Base-by-base conservation (phyloP, 768 basidiomycete species). In the Amanita inopinata region DNA sequence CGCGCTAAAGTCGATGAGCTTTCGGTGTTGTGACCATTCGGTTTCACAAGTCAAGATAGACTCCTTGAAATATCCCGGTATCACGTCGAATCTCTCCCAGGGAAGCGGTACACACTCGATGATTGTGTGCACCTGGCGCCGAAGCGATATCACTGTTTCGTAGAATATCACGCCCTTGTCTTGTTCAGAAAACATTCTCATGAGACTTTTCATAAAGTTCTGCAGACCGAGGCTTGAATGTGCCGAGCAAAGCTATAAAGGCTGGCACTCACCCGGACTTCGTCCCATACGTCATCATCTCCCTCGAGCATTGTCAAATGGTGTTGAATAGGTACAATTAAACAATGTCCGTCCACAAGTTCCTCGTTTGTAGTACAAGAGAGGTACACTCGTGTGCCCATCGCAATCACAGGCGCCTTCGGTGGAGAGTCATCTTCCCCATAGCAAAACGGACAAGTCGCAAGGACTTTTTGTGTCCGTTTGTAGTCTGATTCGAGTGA, bases 21-120 rank as follows among this genome's bases (percentile, higher is more conserved):
- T 97, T 59, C 89, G 92, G 65, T 99, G 93, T 54, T 96, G 91
- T 4, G 93, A 92, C 96, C 96, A 99, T 64, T 98, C 96, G 4
- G 83, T 73, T 58, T 97, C 96, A 2, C 91, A 93, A 31, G 83
- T 73, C 12, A 93, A 62, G 49, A 99, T 94, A 0, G 90, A 91
- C 78, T 98, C 94, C 85, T 83, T 84, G 74, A 98, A 98, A 59
- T 93, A 99, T 2, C 81, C 89, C 0, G 93, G 94, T 5, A 92
- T 74, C 39, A 82, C 68, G 48, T 94, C 89, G 50, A 80, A 97
- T 18, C 83, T 70, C 18, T 80, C 83, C 79, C 88, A 92, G 4
- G 93, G 83, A 3, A 98, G 69, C 0, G 96, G 96, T 3, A 98
- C 76, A 49, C 87, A 90, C 61, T 99, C 96, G 51, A 99, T 94